Evolutionary conservation across 306 rosid species (phyloP).

Genomic region (Vicia sativa): DNA sequence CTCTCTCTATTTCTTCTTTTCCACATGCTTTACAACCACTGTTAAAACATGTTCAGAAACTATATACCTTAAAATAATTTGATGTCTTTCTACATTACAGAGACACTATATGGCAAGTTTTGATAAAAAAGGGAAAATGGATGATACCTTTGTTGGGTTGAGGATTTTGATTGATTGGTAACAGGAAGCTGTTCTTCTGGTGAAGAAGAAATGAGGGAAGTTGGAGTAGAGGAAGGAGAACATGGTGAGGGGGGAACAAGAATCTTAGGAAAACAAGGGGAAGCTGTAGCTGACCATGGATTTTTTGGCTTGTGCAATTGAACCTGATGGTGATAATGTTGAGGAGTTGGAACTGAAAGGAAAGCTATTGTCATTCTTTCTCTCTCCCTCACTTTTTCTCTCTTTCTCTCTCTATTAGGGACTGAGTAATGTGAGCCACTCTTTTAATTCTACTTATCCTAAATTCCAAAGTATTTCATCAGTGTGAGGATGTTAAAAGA

Average conservation of each 20-base stretch:
- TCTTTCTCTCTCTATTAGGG: background rate
- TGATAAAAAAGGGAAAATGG: background rate
- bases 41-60: slow-evolving; percentile 24
- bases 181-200: slow-evolving; percentile 47
- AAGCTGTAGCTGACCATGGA: slow-evolving; percentile 38
- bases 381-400: background rate
- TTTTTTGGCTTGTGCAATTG: slow-evolving; percentile 37
- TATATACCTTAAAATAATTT: background rate
- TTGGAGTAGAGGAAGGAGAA: slow-evolving; percentile 57
- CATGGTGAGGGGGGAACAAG: slow-evolving; percentile 37
- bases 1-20: slow-evolving; percentile 73
- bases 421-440: slow-evolving; percentile 40
- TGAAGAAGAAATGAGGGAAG: slow-evolving; percentile 54
- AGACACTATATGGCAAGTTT: background rate
- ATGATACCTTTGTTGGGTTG: slow-evolving; percentile 50
- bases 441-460: slow-evolving; percentile 19
- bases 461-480: background rate
- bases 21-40: slow-evolving; percentile 93
- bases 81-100: background rate
- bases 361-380: slow-evolving; percentile 58
- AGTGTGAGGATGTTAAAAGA: slow-evolving; percentile 15
- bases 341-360: slow-evolving; percentile 52
- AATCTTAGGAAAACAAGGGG: slow-evolving; percentile 37
- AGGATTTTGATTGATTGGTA: slow-evolving; percentile 38
- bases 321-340: slow-evolving; percentile 24